Percentiles rank a stretch among this genome's conserved stretches.
These are phyloP conservation scores for Musa troglodytarum DNA, from an alignment of 176 grass and related monocot species.

Conservation along the genomic window DNA sequence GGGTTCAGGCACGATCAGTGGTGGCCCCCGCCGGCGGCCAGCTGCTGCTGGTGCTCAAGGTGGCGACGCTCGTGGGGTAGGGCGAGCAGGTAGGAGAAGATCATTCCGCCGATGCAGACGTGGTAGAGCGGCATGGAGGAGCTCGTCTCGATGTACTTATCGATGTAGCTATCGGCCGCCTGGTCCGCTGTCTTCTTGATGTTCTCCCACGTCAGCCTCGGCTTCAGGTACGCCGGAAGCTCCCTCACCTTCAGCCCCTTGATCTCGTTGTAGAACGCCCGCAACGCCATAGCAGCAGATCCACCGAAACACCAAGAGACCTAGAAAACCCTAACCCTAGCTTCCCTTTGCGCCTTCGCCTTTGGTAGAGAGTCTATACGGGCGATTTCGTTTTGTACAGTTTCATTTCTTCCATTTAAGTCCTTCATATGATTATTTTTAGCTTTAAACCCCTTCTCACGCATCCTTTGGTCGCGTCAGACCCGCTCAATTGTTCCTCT, in stretches of 20 bases:
- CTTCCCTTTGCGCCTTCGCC: too few relatives aligned
- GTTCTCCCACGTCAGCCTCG: slow-evolving; percentile 57
- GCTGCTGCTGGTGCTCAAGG: slow-evolving; percentile 55
- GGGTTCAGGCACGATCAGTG: slow-evolving; percentile 23
- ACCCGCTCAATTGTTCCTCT: too few relatives aligned
- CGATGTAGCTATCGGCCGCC: slow-evolving; percentile 84
- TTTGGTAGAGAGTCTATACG: too few relatives aligned
- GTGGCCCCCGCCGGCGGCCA: slow-evolving; percentile 28
- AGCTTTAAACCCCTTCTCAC: too few relatives aligned
- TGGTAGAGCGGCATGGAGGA: slow-evolving; percentile 65
- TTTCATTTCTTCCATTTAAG: too few relatives aligned
- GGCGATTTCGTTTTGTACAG: too few relatives aligned
- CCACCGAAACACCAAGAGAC: too few relatives aligned
- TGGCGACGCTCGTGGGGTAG: slow-evolving; percentile 71
- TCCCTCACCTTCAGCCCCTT: slow-evolving; percentile 67
- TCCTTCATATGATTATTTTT: too few relatives aligned
- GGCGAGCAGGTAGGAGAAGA: slow-evolving; percentile 64
- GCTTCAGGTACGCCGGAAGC: slow-evolving; percentile 59
- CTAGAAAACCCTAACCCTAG: too few relatives aligned
- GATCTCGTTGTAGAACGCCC: slow-evolving; percentile 72
- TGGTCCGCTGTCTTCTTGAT: slow-evolving; percentile 63
- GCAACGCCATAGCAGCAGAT: slow-evolving; percentile 45
- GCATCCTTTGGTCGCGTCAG: too few relatives aligned
- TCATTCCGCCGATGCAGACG: slow-evolving; percentile 68
- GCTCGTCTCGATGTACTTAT: slow-evolving; percentile 91